Conservation (phyloP, 2,329 filamentous ascomycete species). For the Monilinia aucupariae region DNA sequence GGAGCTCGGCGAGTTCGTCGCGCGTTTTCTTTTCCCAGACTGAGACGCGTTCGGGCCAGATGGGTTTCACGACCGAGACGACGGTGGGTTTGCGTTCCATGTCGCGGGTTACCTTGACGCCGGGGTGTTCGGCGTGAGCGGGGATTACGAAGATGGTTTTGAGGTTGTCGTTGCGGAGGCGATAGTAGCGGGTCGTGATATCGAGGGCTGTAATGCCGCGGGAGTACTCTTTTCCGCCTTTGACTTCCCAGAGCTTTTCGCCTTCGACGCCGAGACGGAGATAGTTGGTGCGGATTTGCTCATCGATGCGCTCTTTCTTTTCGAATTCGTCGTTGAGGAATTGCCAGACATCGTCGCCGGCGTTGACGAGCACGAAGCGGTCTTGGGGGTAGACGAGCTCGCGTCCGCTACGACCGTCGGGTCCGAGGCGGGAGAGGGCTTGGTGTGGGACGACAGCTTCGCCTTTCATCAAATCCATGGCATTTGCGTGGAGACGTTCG, state of each 20-base stretch:
- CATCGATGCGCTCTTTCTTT: conserved; percentile 31
- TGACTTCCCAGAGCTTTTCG: conserved; percentile 31
- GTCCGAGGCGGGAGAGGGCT: conserved; percentile 48
- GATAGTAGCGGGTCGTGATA: conserved; percentile 48
- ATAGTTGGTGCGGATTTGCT: conserved; percentile 40
- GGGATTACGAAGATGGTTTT: conserved; percentile 50
- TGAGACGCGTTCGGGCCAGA: conserved; percentile 29
- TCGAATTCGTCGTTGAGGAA: conserved; percentile 44
- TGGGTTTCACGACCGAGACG: conserved; percentile 31
- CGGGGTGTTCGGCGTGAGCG: conserved; percentile 44
- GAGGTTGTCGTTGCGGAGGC: conserved; percentile 40
- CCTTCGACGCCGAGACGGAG: conserved; percentile 39
- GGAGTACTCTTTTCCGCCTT: conserved; percentile 23
- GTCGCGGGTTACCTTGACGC: conserved; percentile 40
- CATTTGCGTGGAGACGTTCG: conserved; percentile 48
- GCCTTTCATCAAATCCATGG: conserved; percentile 45
- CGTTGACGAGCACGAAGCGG: conserved; percentile 50
- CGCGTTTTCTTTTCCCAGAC: conserved; percentile 29
- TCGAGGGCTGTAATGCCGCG: conserved; percentile 46
- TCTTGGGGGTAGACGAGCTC: conserved; percentile 52
- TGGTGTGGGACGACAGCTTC: conserved; percentile 48
- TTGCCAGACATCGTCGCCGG: conserved; percentile 46
- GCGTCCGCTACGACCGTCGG: conserved; percentile 44
- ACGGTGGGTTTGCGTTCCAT: conserved; percentile 43
- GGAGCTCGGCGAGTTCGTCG: conserved; percentile 22